These are phyloP conservation scores for Paramecium caudatum DNA, from an alignment of 73 alveolate species.

Conservation along the genomic window DNA sequence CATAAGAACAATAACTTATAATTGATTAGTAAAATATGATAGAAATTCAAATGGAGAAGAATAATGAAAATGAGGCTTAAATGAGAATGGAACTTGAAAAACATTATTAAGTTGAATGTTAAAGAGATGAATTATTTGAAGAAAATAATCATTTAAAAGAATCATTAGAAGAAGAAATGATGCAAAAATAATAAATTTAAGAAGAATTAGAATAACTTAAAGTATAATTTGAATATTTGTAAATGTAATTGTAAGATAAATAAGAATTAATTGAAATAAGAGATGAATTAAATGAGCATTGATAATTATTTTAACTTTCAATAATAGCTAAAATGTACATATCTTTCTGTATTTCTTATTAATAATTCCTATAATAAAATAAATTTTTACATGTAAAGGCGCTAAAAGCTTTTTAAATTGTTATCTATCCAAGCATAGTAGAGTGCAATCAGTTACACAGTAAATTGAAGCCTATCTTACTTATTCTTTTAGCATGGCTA, in stretches of 20 bases:
- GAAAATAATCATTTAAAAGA: constrained; percentile 13
- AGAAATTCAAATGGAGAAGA: neutral
- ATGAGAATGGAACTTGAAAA: neutral
- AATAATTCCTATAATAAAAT: neutral
- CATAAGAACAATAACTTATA: neutral
- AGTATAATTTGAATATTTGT: neutral
- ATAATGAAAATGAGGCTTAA: neutral
- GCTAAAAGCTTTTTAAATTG: constrained; percentile 16
- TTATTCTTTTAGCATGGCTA: constrained; percentile 93
- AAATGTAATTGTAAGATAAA: neutral
- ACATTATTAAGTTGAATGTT: neutral
- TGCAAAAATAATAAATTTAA: neutral
- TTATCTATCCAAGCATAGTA: neutral
- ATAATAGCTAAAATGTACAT: neutral
- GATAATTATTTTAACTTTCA: neutral
- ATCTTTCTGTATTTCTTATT: neutral
- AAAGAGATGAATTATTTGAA: constrained; percentile 13
- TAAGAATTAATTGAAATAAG: neutral
- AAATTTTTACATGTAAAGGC: neutral
- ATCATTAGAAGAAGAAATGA: neutral
- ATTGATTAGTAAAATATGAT: neutral
- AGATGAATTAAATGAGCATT: constrained; percentile 1
- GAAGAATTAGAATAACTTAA: neutral
- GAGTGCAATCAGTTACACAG: constrained; percentile 76
- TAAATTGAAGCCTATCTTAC: constrained; percentile 94